Base-by-base conservation (phyloP, 148 eudicot species). In the Gaultheria prostrata region DNA sequence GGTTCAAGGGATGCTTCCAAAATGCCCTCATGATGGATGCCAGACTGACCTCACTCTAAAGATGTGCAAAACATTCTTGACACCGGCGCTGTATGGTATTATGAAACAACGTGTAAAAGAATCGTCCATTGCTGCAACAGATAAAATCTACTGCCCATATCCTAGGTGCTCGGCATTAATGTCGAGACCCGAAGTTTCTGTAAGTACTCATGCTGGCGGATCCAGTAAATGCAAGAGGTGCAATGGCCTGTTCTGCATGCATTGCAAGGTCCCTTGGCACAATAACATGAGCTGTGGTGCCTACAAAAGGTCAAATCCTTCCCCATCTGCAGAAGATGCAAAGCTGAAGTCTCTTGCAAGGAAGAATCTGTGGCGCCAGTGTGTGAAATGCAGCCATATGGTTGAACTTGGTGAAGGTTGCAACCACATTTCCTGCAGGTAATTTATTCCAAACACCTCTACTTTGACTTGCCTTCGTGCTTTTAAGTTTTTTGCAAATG, bases 381-480 rank as follows among this genome's bases (percentile, higher is more conserved):
- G 98, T 86, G 84, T 86, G 65, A 91, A 91, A 84, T 93, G 97
- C 88, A 92, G 89, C 78, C 92, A 92, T 87, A 91, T 94, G 97
- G 88, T 94, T 72, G 96, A 94, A 87, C 92, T 92, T 32, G 89
- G 89, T 45, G 82, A 86, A 80, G 97, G 98, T 50, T 94, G 98
- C 92, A 91, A 88, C 89, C 98, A 92, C 89, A 94, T 94, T 89
- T 87, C 92, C 49, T 94, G 97, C 95, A 93, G 95, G 95, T 94
- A 89, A 80, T 21, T 84, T 32, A 20, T 82, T 82, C 56, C 71
- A 10, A 32, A 12, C 30, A 10, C 78, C 35, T 26, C 79, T 45
- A 49, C n/a, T 24, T 48, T 49, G 32, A 12, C 18, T 76, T 76
- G 57, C 32, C 10, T 26, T 76, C 11, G 17, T 50, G 63, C 11